These are phyloP conservation scores for Pulveroboletus sp. DNA, from an alignment of 1,284 basidiomycete genomes.

Conservation along the genomic window DNA sequence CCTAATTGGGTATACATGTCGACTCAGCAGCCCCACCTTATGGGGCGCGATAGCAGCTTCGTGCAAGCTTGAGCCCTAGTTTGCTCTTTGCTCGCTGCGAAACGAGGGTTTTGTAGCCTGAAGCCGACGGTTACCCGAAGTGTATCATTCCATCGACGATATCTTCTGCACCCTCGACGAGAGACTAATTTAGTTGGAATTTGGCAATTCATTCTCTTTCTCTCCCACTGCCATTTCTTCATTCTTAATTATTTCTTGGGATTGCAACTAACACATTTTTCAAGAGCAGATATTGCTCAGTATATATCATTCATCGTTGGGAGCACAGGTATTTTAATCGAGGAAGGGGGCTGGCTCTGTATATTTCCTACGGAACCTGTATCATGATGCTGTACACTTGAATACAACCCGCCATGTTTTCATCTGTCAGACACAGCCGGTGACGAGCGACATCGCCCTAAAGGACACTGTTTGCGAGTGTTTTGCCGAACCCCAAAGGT, in stretches of 20 bases:
- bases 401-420: neutral
- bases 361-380: constrained; percentile 26
- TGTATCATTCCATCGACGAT: constrained; percentile 27
- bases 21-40: constrained; percentile 7
- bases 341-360: constrained; percentile 2
- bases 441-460: neutral
- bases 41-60: neutral
- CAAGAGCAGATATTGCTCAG: constrained; percentile 15
- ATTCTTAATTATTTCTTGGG: constrained; percentile 16
- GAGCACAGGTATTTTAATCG: constrained; percentile 6
- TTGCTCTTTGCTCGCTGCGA: constrained; percentile 5
- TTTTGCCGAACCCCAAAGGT: constrained; percentile 39
- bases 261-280: constrained; percentile 18
- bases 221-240: neutral
- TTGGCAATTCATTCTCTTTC: constrained; percentile 7
- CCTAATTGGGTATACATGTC: constrained; percentile 29
- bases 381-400: constrained; percentile 16
- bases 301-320: constrained; percentile 24
- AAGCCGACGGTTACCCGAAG: constrained; percentile 14
- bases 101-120: constrained; percentile 11
- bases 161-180: constrained; percentile 19
- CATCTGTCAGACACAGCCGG: neutral
- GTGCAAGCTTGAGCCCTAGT: neutral
- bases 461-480: constrained; percentile 20
- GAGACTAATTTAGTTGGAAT: constrained; percentile 25